phyloP scores from a whole-genome alignment of 1,139 yeast species.

The Hemisphaericaspora subhashii region DNA sequence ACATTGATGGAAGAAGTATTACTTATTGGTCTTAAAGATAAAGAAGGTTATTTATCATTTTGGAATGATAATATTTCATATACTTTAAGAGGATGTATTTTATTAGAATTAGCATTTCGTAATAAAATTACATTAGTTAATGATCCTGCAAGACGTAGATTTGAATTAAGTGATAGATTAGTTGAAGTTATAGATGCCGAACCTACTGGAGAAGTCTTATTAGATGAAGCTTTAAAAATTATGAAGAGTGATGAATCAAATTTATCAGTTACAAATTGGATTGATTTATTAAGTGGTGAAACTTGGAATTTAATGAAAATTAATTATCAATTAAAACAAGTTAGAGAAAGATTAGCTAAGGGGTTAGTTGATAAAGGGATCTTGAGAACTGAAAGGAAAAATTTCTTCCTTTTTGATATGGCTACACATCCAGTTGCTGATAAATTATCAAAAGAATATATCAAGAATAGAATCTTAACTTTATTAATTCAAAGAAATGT shows the following conservation, averaged over 20 bases:
- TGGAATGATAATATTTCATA: slow-evolving; percentile 98
- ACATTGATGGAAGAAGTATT: slow-evolving; percentile 97
- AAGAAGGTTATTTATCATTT: slow-evolving; percentile 92
- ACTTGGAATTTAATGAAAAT: slow-evolving; percentile 97
- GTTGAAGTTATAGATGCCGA: slow-evolving; percentile 83
- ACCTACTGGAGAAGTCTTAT: slow-evolving; percentile 90
- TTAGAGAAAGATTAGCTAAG: slow-evolving; percentile 92
- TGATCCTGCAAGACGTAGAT: slow-evolving; percentile 90
- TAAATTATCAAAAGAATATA: slow-evolving; percentile 73
- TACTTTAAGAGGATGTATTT: slow-evolving; percentile 91
- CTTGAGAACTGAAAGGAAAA: slow-evolving; percentile 91
- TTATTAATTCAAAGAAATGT: slow-evolving; percentile 71
- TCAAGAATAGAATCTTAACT: slow-evolving; percentile 69
- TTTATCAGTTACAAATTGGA: slow-evolving; percentile 87
- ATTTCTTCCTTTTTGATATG: slow-evolving; percentile 93
- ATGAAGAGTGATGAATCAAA: slow-evolving; percentile 85
- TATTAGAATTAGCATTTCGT: slow-evolving; percentile 88
- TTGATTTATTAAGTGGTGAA: slow-evolving; percentile 90
- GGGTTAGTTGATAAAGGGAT: slow-evolving; percentile 98
- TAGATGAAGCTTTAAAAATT: slow-evolving; percentile 89
- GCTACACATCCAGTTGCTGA: slow-evolving; percentile 98
- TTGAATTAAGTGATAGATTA: slow-evolving; percentile 82
- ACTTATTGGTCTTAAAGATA: slow-evolving; percentile 88
- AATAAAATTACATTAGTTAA: slow-evolving; percentile 85
- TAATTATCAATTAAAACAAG: slow-evolving; percentile 93